Conservation (phyloP, 2,329 filamentous ascomycete species). For the Immersiporthe knoxdaviesiana region DNA sequence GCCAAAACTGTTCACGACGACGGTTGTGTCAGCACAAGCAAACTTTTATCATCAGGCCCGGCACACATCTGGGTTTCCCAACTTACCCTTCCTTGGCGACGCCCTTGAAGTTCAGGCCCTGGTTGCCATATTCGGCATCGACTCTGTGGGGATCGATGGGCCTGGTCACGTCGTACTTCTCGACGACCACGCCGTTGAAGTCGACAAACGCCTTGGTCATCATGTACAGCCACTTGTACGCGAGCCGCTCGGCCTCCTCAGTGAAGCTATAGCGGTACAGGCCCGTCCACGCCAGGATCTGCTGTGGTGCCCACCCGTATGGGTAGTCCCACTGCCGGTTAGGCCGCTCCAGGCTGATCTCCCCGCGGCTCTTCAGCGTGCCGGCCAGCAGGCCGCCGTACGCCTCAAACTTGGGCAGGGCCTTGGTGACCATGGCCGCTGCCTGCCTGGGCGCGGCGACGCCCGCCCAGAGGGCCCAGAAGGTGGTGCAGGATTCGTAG, state of each 20-base stretch:
- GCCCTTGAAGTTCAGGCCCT: slow-evolving; percentile 92
- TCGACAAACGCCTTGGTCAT: slow-evolving; percentile 98
- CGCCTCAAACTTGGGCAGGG: slow-evolving; percentile 84
- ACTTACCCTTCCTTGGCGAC: slow-evolving; percentile 94
- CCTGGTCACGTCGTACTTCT: slow-evolving; percentile 97
- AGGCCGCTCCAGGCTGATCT: slow-evolving; percentile 77
- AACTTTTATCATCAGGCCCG: not conserved
- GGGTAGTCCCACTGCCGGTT: slow-evolving; percentile 99
- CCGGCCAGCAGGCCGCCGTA: slow-evolving; percentile 87
- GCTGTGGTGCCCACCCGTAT: slow-evolving; percentile 97
- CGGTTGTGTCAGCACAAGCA: slow-evolving; percentile 37
- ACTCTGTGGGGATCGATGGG: slow-evolving; percentile 90
- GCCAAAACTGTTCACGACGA: slow-evolving; percentile 69
- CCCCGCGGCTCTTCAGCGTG: slow-evolving; percentile 84
- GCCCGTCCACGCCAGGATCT: slow-evolving; percentile 96
- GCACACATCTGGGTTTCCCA: not conserved
- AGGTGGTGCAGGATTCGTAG: slow-evolving; percentile 91
- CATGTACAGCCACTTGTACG: slow-evolving; percentile 98
- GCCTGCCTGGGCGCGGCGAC: slow-evolving; percentile 85
- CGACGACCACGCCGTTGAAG: slow-evolving; percentile 96
- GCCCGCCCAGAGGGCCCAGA: slow-evolving; percentile 97
- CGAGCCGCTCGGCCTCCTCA: slow-evolving; percentile 84
- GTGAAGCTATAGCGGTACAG: slow-evolving; percentile 89
- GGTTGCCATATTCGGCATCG: slow-evolving; percentile 96
- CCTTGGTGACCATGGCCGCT: slow-evolving; percentile 77